Conservation (phyloP, 148 eudicot genomes). For the Chenopodium quinoa region DNA sequence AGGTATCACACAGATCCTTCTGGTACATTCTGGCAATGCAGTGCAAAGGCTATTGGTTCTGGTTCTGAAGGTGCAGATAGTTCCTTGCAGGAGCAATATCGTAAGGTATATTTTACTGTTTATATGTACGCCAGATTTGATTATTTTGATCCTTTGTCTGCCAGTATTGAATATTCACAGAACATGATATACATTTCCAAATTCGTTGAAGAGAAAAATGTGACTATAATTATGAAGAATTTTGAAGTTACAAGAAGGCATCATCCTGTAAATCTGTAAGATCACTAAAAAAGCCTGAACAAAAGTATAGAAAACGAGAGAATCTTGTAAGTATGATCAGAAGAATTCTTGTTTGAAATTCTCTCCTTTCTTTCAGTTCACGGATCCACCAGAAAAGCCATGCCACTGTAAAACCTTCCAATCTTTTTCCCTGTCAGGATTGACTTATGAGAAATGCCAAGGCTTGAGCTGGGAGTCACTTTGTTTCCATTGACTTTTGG, state of each 20-base stretch:
- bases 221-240: neutral
- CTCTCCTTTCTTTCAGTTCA: neutral
- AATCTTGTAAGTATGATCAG: neutral
- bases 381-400: neutral
- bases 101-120: conserved; percentile 23
- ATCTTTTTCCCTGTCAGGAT: neutral
- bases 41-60: conserved; percentile 52
- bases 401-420: neutral
- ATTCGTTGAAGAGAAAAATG: neutral
- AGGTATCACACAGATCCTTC: conserved; percentile 55
- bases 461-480: neutral
- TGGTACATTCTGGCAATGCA: conserved; percentile 57
- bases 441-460: neutral
- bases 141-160: neutral
- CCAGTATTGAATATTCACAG: neutral
- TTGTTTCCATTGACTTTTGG: neutral
- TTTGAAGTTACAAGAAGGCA: neutral
- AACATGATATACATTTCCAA: neutral
- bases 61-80: conserved; percentile 57
- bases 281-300: neutral
- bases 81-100: conserved; percentile 50
- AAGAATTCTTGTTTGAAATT: neutral
- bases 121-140: neutral
- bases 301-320: neutral
- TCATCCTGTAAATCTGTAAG: neutral